Evolutionary conservation across 2,329 filamentous ascomycete genomes (phyloP), one percentile per base, ranked within the genome.

Genomic region (Colletotrichum agaves): DNA sequence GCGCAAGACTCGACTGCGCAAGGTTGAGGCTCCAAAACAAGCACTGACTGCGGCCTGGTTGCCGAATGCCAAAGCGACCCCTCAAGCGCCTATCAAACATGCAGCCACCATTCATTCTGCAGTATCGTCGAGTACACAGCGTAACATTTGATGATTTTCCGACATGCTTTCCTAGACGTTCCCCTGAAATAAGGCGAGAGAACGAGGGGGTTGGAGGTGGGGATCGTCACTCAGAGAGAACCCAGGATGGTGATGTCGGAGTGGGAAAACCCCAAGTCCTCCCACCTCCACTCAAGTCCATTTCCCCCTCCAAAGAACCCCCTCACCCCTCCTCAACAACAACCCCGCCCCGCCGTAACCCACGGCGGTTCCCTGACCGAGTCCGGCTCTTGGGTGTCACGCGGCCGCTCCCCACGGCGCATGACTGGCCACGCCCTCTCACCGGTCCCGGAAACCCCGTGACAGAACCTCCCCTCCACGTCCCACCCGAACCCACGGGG

Each of bases 381-480:
- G 53, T 53, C 64, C 64, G 64, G 61, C 33, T 59, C 61, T 63
- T 63, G 39, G 56, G 44, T 64, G 64, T 67, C 64, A 67, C 61
- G 64, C 61, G 64, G 64, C 61, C 61, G 53, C 41, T 33, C 46
- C 52, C 53, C 53, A 41, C 64, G 64, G 60, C 61, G 64, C 64
- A 67, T 67, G 64, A 67, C 61, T 67, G 61, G 61, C 64, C 53
- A 56, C 47, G 23, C 17, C 61, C 52, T 64, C 41, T 67, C 64
- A 67, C 64, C 64, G 64, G 64, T 67, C 53, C 64, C 64, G 52
- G 60, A 63, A 58, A 31, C 52, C 58, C 58, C 58, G 44, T 61
- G 58, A 61, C 33, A 17, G 35, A 41, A 23, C 46, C 58, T 49
- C 61, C 62, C 27, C 27, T 27, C 27, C 27, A 27, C 8, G 6